A percentile compares a stretch with the other conserved stretches of the same genome.
phyloP scores from a whole-genome alignment of 345 rosid species.

The Cardamine chenopodiifolia region DNA sequence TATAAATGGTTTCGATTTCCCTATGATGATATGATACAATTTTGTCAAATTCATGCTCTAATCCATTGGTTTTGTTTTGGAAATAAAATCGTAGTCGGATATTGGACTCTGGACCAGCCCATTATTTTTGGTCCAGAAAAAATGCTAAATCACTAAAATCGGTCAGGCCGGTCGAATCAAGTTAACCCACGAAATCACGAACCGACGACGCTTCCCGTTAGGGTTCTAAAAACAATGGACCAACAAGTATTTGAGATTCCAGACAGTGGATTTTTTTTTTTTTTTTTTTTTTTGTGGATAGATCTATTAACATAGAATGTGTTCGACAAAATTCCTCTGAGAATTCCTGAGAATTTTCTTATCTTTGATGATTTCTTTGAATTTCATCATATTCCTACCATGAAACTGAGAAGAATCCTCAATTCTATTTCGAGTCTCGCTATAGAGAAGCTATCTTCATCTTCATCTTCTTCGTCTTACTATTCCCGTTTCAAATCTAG shows the following conservation, averaged over 20 bases:
- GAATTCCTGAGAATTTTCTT: background rate
- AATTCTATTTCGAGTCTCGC: conserved; percentile 20
- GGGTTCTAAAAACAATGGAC: conserved; percentile 11
- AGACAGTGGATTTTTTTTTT: no score
- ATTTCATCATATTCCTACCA: background rate
- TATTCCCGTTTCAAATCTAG: conserved; percentile 26
- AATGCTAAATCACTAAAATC: background rate
- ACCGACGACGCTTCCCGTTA: background rate
- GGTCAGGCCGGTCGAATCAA: conserved; percentile 5
- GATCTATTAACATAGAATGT: background rate
- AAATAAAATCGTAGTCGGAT: background rate
- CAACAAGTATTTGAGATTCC: no score
- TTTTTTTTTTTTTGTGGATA: no score
- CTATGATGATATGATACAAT: no score
- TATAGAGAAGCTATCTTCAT: conserved; percentile 16
- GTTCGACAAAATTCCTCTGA: conserved; percentile 36
- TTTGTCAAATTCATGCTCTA: background rate
- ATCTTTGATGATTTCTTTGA: background rate
- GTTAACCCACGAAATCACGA: background rate
- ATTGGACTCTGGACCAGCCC: background rate
- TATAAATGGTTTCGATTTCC: no score
- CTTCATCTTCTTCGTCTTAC: conserved; percentile 16
- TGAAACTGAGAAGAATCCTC: conserved; percentile 37
- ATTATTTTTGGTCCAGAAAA: background rate
- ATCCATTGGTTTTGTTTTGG: background rate